phyloP scores from a whole-genome alignment of 441 rosid species.

The Jatropha podagrica region DNA sequence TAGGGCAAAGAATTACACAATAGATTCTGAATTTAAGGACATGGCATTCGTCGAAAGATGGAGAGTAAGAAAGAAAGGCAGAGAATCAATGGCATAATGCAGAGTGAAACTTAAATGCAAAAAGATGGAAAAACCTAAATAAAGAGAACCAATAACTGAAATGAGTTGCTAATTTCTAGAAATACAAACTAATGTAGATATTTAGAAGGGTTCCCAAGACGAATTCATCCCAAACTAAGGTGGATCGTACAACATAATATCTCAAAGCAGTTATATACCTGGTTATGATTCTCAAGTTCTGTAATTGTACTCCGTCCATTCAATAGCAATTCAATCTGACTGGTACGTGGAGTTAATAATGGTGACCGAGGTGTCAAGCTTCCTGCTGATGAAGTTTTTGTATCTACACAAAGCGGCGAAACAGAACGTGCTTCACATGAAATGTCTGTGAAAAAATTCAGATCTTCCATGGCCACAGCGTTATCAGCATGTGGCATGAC shows the following conservation, averaged over 20 bases:
- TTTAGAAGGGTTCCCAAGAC: neutral
- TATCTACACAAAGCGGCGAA: constrained; percentile 41
- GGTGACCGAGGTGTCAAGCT: constrained; percentile 95
- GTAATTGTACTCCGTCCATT: constrained; percentile 67
- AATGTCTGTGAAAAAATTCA: constrained; percentile 42
- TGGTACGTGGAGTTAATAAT: constrained; percentile 67
- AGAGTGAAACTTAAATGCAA: neutral
- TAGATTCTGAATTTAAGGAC: neutral
- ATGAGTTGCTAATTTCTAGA: neutral
- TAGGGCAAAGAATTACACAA: neutral
- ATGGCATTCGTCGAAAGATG: neutral
- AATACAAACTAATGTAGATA: neutral
- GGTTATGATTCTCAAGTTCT: constrained; percentile 87
- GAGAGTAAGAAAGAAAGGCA: neutral
- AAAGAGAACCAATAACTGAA: neutral
- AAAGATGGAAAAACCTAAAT: neutral
- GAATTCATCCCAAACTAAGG: neutral
- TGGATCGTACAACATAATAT: constrained; percentile 4
- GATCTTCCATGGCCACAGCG: constrained; percentile 51
- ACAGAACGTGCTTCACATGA: constrained; percentile 43
- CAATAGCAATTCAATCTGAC: constrained; percentile 79
- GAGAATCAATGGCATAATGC: neutral
- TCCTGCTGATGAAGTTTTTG: constrained; percentile 59
- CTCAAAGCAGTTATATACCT: constrained; percentile 44
- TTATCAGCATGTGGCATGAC: constrained; percentile 54